Evolutionary conservation across 352 stramenopile species (phyloP), one percentile per base, ranked within the genome.

Genomic region (Phytophthora kernoviae): DNA sequence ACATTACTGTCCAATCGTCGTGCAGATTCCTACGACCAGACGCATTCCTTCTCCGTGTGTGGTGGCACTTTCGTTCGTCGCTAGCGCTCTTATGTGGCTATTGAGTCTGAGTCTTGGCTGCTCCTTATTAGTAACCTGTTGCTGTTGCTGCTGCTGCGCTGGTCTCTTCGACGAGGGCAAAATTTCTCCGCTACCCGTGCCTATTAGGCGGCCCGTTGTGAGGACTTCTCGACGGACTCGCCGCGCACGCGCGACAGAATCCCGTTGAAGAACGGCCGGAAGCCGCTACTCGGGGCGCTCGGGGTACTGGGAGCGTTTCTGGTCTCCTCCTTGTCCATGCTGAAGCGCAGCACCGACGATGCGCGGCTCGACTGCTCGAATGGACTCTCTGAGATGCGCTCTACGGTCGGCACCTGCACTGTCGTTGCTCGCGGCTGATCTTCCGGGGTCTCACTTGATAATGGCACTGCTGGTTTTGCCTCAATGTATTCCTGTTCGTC

Each of bases 181-280:
- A 50, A 54, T 72, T 10, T 75, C 58, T n/a, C 58, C 58, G n/a
- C 41, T 75, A 9, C 67, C 67, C 0, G 53, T 67, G 27, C 73
- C 70, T 33, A 44, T 48, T 61, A 79, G 53, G 58, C 55, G 54
- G 52, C 39, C 46, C 54, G 50, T 32, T 68, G 54, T 48, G 58
- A 69, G 58, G 63, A 47, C 30, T 71, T 70, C 42, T 76, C 66
- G 43, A 39, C 66, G 50, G 66, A 74, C 45, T 73, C 63, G 66
- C 67, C 68, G 58, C 70, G 62, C 33, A 69, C 62, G 52, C 37
- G 70, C 54, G 55, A 76, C 52, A 70, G 73, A 76, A 86, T 71
- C 15, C 74, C 65, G 26, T 66, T 70, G 50, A 86, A 75, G 54
- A 84, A 79, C 56, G 73, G 62, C 49, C 67, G 54, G 7, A 69